Base-by-base conservation (phyloP, 345 rosid genomes). In the Eucalyptus grandis region DNA sequence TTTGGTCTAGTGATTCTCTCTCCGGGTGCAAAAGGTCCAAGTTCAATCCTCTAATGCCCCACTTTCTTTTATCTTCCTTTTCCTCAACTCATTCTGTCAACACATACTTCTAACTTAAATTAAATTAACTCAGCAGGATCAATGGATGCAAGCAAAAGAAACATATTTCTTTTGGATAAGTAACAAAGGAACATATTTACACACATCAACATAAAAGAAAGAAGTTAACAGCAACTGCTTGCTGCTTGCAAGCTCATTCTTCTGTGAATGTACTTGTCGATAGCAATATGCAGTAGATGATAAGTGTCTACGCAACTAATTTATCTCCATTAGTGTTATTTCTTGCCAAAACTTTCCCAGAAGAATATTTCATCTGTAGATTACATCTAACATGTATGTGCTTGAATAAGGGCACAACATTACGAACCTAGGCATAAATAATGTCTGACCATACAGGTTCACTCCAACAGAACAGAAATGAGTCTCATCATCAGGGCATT, bases 1-100 rank as follows among this genome's bases (percentile, higher is more conserved):
- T 37, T 77, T 11, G 14, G 24, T 21, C 26, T 93, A 94, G 94
- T 94, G 95, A 94, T 94, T 95, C 96, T 96, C 91, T 94, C 96
- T 96, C 94, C 91, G 95, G 96, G 96, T 95, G 96, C 94, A 92
- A 97, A 96, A 95, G 97, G 96, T 95, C 97, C 93, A 90, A 77
- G 46, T 77, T 77, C 47, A 11, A 77, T 37, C 43, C 83, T 10
- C 27, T 2, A 26, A 67, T 9, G 26, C n/a, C 72, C 12, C 54
- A 31, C 24, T 34, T 22, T 19, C 81, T 69, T 69, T 77, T 6
- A 27, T 77, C 83, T 77, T 77, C 14, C 47, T 77, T 77, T 40
- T 86, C 9, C 43, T 77, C 27, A 77, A 37, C 83, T 77, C 83
- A 37, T 77, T 77, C 12, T 77, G 47, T 37, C 24, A 21, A 37